These are phyloP conservation scores for Oehlia diaphana DNA, from an alignment of 192 early-diverging fungal species.

Conservation along the genomic window DNA sequence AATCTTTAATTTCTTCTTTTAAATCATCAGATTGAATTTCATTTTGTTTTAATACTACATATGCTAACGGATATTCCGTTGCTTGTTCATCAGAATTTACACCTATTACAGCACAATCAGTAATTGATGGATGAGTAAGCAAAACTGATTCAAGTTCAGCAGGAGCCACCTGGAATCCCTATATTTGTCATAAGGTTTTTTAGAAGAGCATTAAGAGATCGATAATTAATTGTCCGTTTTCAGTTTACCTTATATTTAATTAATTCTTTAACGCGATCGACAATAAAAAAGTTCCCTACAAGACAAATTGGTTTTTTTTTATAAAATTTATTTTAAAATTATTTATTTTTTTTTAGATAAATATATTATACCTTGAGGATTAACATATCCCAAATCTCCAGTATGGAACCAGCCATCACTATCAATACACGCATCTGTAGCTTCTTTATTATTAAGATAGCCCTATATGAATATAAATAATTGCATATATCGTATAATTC, in stretches of 20 bases:
- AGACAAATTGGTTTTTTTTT: background rate
- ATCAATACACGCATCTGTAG: slow-evolving; percentile 72
- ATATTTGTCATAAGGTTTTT: background rate
- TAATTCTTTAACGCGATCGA: slow-evolving; percentile 87
- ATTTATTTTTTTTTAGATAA: no score
- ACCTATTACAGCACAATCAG: slow-evolving; percentile 70
- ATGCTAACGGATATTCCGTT: slow-evolving; percentile 78
- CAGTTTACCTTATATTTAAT: slow-evolving; percentile 87
- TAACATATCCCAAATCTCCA: slow-evolving; percentile 75
- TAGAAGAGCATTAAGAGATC: background rate
- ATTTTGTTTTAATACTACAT: slow-evolving; percentile 59
- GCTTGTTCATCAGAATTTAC: slow-evolving; percentile 61
- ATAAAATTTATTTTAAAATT: no score
- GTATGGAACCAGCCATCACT: slow-evolving; percentile 79
- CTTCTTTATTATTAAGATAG: slow-evolving; percentile 78
- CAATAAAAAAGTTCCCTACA: slow-evolving; percentile 54
- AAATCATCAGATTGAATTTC: slow-evolving; percentile 42
- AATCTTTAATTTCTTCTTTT: slow-evolving; percentile 50
- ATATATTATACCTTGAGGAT: slow-evolving; percentile 47
- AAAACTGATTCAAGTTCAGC: slow-evolving; percentile 84
- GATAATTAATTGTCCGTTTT: background rate
- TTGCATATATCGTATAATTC: no score
- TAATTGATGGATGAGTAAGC: slow-evolving; percentile 67
- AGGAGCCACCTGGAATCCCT: slow-evolving; percentile 75
- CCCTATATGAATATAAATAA: slow-evolving; percentile 50